Evolutionary conservation across 2,329 filamentous ascomycete species (phyloP).

Genomic region (Bipolaris bicolor): DNA sequence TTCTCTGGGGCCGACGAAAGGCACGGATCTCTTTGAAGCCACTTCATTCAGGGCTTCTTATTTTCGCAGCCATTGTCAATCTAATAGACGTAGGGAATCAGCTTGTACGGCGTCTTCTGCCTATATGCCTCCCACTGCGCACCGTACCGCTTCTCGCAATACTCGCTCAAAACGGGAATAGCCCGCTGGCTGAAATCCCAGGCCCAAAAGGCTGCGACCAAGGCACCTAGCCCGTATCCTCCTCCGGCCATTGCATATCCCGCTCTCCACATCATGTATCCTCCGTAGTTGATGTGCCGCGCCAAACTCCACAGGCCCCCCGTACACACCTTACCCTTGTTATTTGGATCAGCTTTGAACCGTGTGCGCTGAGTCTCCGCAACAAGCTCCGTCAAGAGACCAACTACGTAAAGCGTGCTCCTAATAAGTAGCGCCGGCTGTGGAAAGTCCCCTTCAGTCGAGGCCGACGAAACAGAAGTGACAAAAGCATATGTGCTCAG

Average conservation of each 20-base stretch:
- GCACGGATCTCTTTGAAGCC: neutral
- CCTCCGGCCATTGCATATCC: conserved; percentile 58
- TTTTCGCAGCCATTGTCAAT: neutral
- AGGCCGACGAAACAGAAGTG: conserved; percentile 56
- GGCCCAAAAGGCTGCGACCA: conserved; percentile 52
- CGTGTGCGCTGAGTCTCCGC: conserved; percentile 63
- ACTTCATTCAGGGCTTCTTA: neutral
- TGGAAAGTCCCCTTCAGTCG: conserved; percentile 48
- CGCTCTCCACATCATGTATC: conserved; percentile 59
- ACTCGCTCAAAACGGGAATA: conserved; percentile 58
- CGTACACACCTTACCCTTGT: conserved; percentile 60
- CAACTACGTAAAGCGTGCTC: conserved; percentile 56
- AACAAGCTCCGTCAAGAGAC: conserved; percentile 61
- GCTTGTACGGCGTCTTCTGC: conserved; percentile 48
- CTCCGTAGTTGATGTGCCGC: conserved; percentile 63
- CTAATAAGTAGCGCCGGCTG: conserved; percentile 57
- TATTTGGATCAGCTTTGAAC: conserved; percentile 59
- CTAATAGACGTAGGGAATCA: conserved; percentile 45
- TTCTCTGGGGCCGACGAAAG: neutral
- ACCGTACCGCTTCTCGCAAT: conserved; percentile 54
- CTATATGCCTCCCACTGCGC: conserved; percentile 51
- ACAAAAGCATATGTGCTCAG: conserved; percentile 62
- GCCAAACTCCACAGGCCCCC: conserved; percentile 58
- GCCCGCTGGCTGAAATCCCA: conserved; percentile 54
- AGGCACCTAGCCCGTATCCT: conserved; percentile 54